Conservation (phyloP, 73 alveolate genomes). For the Paramecium biaurelia region DNA sequence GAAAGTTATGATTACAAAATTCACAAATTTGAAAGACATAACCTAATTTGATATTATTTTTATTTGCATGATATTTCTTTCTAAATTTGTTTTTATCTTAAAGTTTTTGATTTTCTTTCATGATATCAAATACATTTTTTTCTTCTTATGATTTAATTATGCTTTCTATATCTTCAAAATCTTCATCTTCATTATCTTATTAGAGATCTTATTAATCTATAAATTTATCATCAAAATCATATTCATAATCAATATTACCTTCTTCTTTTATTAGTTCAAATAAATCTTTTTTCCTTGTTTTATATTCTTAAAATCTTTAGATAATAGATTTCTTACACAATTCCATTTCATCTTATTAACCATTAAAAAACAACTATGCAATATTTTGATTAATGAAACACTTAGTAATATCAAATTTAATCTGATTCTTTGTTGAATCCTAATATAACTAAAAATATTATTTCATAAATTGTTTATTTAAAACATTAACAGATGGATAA, state of each 20-base stretch:
- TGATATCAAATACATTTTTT: constrained; percentile 30
- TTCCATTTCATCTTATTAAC: constrained; percentile 1
- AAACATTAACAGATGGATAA: constrained; percentile 39
- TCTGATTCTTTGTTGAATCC: not conserved
- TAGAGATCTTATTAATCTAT: not conserved
- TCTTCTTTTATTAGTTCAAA: constrained; percentile 32
- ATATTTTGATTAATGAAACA: not conserved
- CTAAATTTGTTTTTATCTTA: constrained; percentile 28
- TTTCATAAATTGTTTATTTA: not conserved
- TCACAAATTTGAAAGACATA: constrained; percentile 17
- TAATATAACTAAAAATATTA: not conserved
- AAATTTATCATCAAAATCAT: not conserved
- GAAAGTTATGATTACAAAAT: constrained; percentile 6
- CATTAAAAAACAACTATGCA: not conserved
- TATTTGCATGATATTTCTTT: constrained; percentile 42
- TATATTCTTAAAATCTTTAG: constrained; percentile 43
- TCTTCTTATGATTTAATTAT: not conserved
- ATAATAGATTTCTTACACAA: not conserved
- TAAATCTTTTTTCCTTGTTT: constrained; percentile 46
- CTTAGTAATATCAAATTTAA: not conserved
- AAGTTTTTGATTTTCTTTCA: constrained; percentile 15
- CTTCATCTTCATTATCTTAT: constrained; percentile 32
- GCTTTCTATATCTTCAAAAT: constrained; percentile 12
- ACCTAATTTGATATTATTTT: not conserved
- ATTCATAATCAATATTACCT: constrained; percentile 24